Conservation (phyloP, 257 asterid species). For the Verbena officinalis region DNA sequence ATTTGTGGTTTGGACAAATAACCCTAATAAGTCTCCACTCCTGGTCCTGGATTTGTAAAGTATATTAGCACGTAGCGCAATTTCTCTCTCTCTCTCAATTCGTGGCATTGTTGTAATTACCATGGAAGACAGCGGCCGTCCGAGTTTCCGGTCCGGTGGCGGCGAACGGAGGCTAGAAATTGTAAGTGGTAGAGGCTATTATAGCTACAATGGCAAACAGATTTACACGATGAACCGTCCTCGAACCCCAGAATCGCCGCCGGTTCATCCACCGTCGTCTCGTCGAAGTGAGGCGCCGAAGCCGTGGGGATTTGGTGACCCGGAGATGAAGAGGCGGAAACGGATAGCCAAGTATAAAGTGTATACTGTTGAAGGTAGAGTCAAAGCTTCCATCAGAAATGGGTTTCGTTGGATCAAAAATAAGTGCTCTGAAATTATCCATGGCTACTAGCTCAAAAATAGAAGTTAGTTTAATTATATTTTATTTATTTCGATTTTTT, state of each 20-base stretch:
- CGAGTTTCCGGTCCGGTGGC: conserved; percentile 51
- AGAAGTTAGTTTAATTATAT: neutral
- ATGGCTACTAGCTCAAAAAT: conserved; percentile 46
- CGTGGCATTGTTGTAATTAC: conserved; percentile 1
- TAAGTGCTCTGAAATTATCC: conserved; percentile 75
- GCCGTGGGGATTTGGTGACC: conserved; percentile 71
- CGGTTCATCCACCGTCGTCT: conserved; percentile 7
- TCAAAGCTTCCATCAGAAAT: conserved; percentile 66
- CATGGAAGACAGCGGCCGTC: conserved; percentile 47
- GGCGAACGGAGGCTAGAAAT: conserved; percentile 62
- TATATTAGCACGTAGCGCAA: conserved; percentile 30
- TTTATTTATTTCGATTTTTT: neutral
- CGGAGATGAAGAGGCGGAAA: conserved; percentile 73
- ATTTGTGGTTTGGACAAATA: conserved; percentile 11
- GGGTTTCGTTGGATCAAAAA: conserved; percentile 74
- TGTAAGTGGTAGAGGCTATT: conserved; percentile 44
- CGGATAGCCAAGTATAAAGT: conserved; percentile 77
- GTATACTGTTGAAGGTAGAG: conserved; percentile 72
- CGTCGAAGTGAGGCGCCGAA: conserved; percentile 31
- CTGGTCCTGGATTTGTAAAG: conserved; percentile 23
- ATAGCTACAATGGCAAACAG: conserved; percentile 21
- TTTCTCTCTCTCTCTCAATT: conserved; percentile 4
- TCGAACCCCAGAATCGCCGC: conserved; percentile 35
- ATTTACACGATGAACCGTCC: conserved; percentile 23
- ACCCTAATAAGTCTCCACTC: conserved; percentile 28